Evolutionary conservation across 345 rosid genomes (phyloP).

Genomic region (Noccaea bulbosa): DNA sequence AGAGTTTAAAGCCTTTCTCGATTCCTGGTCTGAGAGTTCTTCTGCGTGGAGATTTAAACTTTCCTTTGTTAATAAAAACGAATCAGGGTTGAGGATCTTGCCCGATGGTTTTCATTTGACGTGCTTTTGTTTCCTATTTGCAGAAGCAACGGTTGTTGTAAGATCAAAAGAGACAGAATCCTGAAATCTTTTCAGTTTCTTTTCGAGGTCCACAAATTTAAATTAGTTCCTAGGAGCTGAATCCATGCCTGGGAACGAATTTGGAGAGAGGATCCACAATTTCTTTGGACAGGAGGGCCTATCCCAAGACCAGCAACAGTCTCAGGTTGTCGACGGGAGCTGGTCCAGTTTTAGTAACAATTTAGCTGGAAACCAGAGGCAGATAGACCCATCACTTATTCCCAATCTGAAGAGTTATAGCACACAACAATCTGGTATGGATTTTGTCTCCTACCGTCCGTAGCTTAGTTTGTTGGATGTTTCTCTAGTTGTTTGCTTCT

Average conservation of each 20-base stretch:
- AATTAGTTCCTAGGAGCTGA: constrained; percentile 43
- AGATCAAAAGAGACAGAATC: constrained; percentile 18
- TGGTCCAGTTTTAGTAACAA: constrained; percentile 66
- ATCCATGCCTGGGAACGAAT: constrained; percentile 98
- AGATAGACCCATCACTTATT: constrained; percentile 55
- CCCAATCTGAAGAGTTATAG: constrained; percentile 60
- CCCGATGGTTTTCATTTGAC: not conserved
- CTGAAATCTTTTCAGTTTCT: constrained; percentile 32
- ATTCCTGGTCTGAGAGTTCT: not conserved
- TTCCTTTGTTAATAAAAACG: not conserved
- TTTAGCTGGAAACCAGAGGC: constrained; percentile 67
- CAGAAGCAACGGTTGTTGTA: not conserved
- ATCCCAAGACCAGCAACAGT: constrained; percentile 67
- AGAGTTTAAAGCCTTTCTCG: not conserved
- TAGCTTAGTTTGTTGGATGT: constrained; percentile 20
- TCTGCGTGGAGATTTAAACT: not conserved
- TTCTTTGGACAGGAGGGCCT: constrained; percentile 75
- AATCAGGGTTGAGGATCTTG: constrained; percentile 4
- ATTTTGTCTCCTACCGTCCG: constrained; percentile 9
- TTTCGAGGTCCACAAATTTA: constrained; percentile 36
- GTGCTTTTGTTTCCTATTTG: not conserved
- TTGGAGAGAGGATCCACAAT: constrained; percentile 90
- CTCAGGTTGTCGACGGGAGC: constrained; percentile 62
- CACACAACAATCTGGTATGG: constrained; percentile 69
- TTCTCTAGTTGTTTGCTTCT: constrained; percentile 11